These are phyloP conservation scores for Coniochaeta prunicola DNA, from an alignment of 2,329 filamentous ascomycete species.

Conservation along the genomic window DNA sequence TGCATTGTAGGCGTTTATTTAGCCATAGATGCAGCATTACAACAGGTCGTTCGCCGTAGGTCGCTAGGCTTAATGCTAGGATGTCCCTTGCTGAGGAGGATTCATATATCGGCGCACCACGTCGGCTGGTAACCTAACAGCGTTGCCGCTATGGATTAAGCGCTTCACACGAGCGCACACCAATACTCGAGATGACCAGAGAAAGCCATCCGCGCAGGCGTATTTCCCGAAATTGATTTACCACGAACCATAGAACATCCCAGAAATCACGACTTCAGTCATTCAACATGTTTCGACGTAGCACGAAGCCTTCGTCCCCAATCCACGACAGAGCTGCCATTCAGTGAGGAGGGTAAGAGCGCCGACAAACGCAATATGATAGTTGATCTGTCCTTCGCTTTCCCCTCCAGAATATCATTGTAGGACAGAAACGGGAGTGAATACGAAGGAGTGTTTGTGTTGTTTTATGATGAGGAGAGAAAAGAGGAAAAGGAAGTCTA, in stretches of 20 bases:
- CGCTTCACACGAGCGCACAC: background rate
- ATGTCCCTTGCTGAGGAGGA: too few relatives aligned
- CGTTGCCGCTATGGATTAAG: background rate
- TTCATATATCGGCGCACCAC: too few relatives aligned
- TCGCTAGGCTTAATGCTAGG: too few relatives aligned
- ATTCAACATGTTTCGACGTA: background rate
- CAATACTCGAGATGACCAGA: background rate
- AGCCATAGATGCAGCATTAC: too few relatives aligned
- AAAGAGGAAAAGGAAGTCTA: conserved; percentile 13
- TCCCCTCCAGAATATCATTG: conserved; percentile 57
- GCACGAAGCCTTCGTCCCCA: conserved; percentile 12
- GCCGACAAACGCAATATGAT: conserved; percentile 14
- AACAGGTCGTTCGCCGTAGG: too few relatives aligned
- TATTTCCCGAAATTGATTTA: background rate
- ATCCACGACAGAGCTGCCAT: conserved; percentile 12
- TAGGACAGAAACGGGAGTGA: conserved; percentile 57
- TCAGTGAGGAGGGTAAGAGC: conserved; percentile 41
- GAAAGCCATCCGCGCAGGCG: background rate
- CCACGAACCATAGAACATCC: too few relatives aligned
- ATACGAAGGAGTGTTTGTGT: conserved; percentile 48
- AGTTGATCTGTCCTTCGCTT: conserved; percentile 59
- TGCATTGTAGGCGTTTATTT: too few relatives aligned
- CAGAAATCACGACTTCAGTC: too few relatives aligned
- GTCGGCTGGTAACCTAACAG: background rate
- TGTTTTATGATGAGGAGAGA: conserved; percentile 27